phyloP scores from a whole-genome alignment of 352 stramenopile genomes.

The Phytopythium kandeliae region DNA sequence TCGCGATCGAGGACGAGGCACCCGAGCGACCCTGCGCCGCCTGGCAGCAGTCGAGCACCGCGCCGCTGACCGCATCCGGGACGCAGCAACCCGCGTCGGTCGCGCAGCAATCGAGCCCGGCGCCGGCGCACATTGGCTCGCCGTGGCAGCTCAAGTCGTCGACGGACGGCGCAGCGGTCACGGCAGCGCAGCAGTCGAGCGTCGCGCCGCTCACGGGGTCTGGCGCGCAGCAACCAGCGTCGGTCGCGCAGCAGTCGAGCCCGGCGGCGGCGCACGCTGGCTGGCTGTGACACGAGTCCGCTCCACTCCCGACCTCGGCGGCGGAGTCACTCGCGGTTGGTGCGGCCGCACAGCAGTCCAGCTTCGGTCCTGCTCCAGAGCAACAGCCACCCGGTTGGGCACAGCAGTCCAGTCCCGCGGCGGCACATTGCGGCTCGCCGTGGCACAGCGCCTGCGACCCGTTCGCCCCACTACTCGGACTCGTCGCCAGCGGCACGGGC shows the following conservation, averaged over 20 bases:
- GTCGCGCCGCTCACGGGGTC: constrained; percentile 20
- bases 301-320: constrained; percentile 5
- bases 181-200: constrained; percentile 35
- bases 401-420: constrained; percentile 41
- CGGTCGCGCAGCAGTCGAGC: constrained; percentile 37
- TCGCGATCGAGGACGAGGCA: neutral
- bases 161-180: constrained; percentile 2
- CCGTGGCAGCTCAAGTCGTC: constrained; percentile 17
- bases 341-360: constrained; percentile 36
- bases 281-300: constrained; percentile 28
- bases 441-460: constrained; percentile 18
- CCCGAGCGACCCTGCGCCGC: constrained; percentile 1
- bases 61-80: constrained; percentile 19
- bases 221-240: constrained; percentile 36
- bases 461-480: neutral
- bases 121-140: constrained; percentile 25
- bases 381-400: constrained; percentile 36
- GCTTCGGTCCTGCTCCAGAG: constrained; percentile 18
- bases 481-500: constrained; percentile 3
- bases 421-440: constrained; percentile 32
- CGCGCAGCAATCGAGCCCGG: constrained; percentile 29
- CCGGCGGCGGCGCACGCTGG: constrained; percentile 31
- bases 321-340: neutral
- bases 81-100: constrained; percentile 27
- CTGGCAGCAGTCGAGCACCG: constrained; percentile 24